Base-by-base conservation (phyloP, 2,329 filamentous ascomycete species). In the Xylariales sp. region DNA sequence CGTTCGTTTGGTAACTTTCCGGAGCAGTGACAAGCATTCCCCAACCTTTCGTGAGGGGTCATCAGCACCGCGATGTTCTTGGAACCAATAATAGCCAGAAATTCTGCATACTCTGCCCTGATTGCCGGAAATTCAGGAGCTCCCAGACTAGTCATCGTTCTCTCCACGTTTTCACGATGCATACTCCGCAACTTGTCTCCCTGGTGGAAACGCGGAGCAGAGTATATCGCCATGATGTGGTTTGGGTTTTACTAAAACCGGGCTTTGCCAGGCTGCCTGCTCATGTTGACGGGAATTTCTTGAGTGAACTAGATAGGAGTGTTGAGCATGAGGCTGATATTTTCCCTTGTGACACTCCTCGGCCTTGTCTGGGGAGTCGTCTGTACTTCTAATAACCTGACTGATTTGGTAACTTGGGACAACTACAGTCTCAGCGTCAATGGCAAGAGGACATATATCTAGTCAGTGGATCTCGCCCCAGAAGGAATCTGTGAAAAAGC, bases 401-500 rank as follows among this genome's bases (percentile, higher is more conserved):
- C 61, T 9, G 61, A 66, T 14, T 53, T 62, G 1, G 73, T 76
- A 4, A 60, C 64, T 3, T 76, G 73, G 74, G 73, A 77, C 47
- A 58, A 65, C 31, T 73, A 74, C 47, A 74, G 69, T 41, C 59
- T 76, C 19, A 60, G 62, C 3, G 58, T 76, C 47, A 71, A 74
- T 43, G 70, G 70, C 27, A 62, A 68, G 43, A 62, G 71, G 19
- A 52, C 73, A 3, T 69, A 71, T 34, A 60, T 75, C 20, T 71
- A 69, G 57, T 62, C 46, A 41, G 53, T 46, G 14, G 20, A 15
- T 14, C 4, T 18, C 5, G 12, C 2, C 25, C 14, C 3, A 6
- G 15, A 11, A 11, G n/a, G 24, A 8, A 8, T 27, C n/a, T 8
- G 24, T 27, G 24, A 27, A 27, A 8, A 27, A 8, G 8, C 8